Evolutionary conservation across 768 basidiomycete species (phyloP).

Genomic region (Chalciporus pseudorubinellus): DNA sequence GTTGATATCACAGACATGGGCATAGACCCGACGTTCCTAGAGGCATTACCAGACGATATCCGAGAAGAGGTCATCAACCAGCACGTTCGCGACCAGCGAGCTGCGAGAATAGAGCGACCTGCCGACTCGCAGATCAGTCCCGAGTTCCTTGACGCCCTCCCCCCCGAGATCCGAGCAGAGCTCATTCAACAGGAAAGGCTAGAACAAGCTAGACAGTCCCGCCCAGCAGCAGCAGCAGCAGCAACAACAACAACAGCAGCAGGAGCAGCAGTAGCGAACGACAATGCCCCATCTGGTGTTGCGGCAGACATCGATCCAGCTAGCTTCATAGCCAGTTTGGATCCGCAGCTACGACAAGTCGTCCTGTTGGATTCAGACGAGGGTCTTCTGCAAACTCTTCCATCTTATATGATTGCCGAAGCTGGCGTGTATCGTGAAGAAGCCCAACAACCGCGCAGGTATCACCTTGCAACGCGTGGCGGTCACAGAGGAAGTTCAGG

Average conservation of each 20-base stretch:
- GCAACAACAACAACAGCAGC: no score
- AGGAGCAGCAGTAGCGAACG: slow-evolving; percentile 32
- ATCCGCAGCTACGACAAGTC: slow-evolving; percentile 85
- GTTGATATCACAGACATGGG: slow-evolving; percentile 99
- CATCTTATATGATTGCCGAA: slow-evolving; percentile 85
- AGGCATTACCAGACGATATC: slow-evolving; percentile 98
- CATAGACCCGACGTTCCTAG: slow-evolving; percentile 96
- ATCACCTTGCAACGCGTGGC: slow-evolving; percentile 30
- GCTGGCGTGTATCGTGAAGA: slow-evolving; percentile 70
- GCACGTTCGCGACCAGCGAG: slow-evolving; percentile 89
- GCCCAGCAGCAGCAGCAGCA: slow-evolving; percentile 28
- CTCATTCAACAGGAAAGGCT: slow-evolving; percentile 93
- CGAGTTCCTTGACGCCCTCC: slow-evolving; percentile 95
- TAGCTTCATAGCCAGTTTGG: slow-evolving; percentile 88
- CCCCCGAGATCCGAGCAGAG: slow-evolving; percentile 94
- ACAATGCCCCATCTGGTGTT: slow-evolving; percentile 32
- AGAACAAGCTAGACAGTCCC: slow-evolving; percentile 66
- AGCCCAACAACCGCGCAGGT: slow-evolving; percentile 36
- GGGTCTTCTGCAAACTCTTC: slow-evolving; percentile 75
- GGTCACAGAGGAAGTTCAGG: slow-evolving; percentile 26
- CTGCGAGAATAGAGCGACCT: slow-evolving; percentile 69
- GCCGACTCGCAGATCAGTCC: slow-evolving; percentile 86
- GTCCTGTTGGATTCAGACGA: slow-evolving; percentile 89
- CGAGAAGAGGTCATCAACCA: slow-evolving; percentile 97
- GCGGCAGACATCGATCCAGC: slow-evolving; percentile 82